A percentile compares a stretch with the other conserved stretches of the same genome.
phyloP scores from a whole-genome alignment of 768 basidiomycete genomes.

The Pleurotus giganteus region DNA sequence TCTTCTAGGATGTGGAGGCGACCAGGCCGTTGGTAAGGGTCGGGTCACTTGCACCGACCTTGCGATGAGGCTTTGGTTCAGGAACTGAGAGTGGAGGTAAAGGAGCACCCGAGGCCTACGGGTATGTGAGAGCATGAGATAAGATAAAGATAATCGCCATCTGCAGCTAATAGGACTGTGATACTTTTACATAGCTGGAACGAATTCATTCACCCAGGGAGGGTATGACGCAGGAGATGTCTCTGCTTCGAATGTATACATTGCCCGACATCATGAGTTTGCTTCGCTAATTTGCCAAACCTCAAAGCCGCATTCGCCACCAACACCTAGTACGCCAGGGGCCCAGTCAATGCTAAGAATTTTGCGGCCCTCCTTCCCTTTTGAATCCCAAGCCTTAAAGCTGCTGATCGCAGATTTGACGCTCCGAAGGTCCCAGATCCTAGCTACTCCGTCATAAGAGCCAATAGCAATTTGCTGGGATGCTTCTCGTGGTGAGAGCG shows the following conservation, averaged over 20 bases:
- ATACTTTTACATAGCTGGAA: background rate
- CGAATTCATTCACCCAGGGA: too few relatives aligned
- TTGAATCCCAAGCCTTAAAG: conserved; percentile 58
- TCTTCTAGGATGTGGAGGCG: background rate
- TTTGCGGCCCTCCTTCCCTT: conserved; percentile 41
- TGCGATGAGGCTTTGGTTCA: too few relatives aligned
- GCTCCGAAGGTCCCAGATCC: conserved; percentile 79
- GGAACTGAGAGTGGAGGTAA: background rate
- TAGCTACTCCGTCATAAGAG: conserved; percentile 73
- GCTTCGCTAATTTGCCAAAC: conserved; percentile 56
- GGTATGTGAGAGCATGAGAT: background rate
- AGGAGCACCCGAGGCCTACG: background rate
- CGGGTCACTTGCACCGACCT: too few relatives aligned
- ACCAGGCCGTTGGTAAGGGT: background rate
- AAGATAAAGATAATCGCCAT: background rate
- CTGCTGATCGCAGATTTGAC: conserved; percentile 60
- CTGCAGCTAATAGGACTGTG: background rate
- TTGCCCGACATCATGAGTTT: conserved; percentile 12
- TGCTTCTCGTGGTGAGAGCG: conserved; percentile 18
- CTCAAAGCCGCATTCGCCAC: conserved; percentile 64
- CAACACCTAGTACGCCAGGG: conserved; percentile 61
- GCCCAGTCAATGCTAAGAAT: conserved; percentile 61
- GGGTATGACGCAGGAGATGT: too few relatives aligned
- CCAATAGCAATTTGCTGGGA: conserved; percentile 65
- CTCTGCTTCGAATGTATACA: too few relatives aligned